A percentile compares a stretch with the other conserved stretches of the same genome.
Evolutionary conservation across 192 early-diverging fungal species (phyloP).

Genomic region (Phlyctochytrium arcticum): DNA sequence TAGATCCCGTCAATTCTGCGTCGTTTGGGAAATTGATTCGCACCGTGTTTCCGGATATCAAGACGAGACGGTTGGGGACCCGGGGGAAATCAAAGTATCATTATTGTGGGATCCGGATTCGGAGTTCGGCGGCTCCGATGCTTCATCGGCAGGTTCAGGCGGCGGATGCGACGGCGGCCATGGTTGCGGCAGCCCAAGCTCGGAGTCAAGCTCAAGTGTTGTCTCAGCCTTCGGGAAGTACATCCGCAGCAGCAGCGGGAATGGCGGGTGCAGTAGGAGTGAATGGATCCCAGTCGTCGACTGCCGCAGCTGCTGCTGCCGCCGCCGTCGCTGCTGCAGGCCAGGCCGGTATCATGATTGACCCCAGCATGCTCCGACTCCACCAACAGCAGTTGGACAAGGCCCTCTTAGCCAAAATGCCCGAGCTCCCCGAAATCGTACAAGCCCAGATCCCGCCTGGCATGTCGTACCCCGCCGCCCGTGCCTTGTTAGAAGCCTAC

Average conservation of each 20-base stretch:
- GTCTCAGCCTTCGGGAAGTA: too few species aligned
- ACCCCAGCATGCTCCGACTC: conserved; percentile 13
- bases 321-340: background rate
- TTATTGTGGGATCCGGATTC: conserved; percentile 40
- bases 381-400: conserved; percentile 28
- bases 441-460: conserved; percentile 12
- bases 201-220: background rate
- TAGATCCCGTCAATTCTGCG: conserved; percentile 48
- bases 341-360: conserved; percentile 6
- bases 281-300: too few species aligned
- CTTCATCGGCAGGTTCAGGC: too few species aligned
- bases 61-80: conserved; percentile 45
- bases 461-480: background rate
- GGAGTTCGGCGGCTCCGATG: conserved; percentile 12
- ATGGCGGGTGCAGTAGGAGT: too few species aligned
- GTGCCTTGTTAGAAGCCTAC: conserved; percentile 18
- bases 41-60: conserved; percentile 43
- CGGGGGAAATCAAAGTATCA: conserved; percentile 48
- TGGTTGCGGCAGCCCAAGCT: background rate
- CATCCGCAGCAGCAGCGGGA: too few species aligned
- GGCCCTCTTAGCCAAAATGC: conserved; percentile 22
- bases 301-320: too few species aligned
- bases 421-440: conserved; percentile 18
- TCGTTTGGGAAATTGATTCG: conserved; percentile 50
- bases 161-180: conserved; percentile 1